Evolutionary conservation across 106 monocot species (phyloP).

Genomic region (Dendrobium huoshanense): DNA sequence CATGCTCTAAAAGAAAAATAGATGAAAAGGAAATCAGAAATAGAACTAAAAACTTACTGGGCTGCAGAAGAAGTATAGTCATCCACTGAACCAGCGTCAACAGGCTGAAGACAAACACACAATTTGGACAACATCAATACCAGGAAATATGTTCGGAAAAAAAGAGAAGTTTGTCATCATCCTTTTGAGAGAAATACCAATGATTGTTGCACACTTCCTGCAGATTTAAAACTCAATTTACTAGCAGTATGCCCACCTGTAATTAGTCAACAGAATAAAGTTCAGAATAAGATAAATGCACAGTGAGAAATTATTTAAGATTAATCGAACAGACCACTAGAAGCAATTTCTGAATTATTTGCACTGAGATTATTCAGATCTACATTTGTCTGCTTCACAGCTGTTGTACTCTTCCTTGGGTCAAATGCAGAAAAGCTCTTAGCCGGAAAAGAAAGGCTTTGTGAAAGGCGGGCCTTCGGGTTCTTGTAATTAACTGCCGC

Average conservation of each 20-base stretch:
- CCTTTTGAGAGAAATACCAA: conserved; percentile 16
- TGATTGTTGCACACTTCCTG: conserved; percentile 11
- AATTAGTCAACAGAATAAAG: neutral
- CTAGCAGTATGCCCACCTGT: conserved; percentile 19
- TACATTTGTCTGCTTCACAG: conserved; percentile 20
- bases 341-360: conserved; percentile 22
- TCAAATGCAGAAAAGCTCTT: conserved; percentile 13
- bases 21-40: neutral
- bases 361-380: conserved; percentile 14
- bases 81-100: conserved; percentile 29
- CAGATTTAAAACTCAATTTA: conserved; percentile 1
- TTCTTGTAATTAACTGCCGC: neutral
- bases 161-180: neutral
- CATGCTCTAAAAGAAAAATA: neutral
- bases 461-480: conserved; percentile 24
- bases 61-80: conserved; percentile 23
- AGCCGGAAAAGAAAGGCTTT: conserved; percentile 44
- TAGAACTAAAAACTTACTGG: conserved; percentile 28
- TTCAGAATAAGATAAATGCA: neutral
- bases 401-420: conserved; percentile 26
- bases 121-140: neutral
- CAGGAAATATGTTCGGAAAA: neutral
- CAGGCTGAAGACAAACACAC: conserved; percentile 21
- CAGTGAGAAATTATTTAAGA: conserved; percentile 3
- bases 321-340: conserved; percentile 1